These are phyloP conservation scores for Kappamyces sp. DNA, from an alignment of 192 early-diverging fungal species.

Conservation along the genomic window DNA sequence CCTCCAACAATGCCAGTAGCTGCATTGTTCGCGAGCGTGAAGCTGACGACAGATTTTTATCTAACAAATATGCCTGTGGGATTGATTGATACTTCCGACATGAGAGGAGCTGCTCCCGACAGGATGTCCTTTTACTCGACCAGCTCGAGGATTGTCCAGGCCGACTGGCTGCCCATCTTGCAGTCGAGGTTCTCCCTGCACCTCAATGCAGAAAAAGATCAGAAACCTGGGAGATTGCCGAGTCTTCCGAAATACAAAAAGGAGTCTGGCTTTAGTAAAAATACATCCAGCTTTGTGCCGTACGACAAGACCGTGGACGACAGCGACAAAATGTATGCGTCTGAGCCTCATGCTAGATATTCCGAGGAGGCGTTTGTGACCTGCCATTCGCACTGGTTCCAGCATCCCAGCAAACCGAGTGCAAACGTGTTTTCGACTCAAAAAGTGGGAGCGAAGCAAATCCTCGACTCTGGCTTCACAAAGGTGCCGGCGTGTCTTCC, in stretches of 20 bases:
- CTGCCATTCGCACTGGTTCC: background rate
- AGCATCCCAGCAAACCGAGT: too few species aligned
- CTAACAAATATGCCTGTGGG: background rate
- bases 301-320: constrained; percentile 13
- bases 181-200: constrained; percentile 10
- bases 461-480: constrained; percentile 14
- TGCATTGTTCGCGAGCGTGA: too few species aligned
- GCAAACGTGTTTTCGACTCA: constrained; percentile 7
- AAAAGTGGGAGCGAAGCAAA: constrained; percentile 3
- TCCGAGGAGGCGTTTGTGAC: constrained; percentile 6
- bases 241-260: background rate
- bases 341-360: background rate
- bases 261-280: constrained; percentile 7
- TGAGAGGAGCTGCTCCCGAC: background rate
- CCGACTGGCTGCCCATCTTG: constrained; percentile 5
- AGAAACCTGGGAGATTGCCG: background rate
- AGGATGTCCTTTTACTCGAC: constrained; percentile 18
- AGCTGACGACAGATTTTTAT: background rate
- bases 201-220: background rate
- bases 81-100: background rate
- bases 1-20: constrained; percentile 4
- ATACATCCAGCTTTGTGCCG: background rate
- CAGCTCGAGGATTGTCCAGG: constrained; percentile 1
- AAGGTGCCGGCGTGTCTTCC: constrained; percentile 2
- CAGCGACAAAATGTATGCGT: constrained; percentile 8